A percentile compares a stretch with the other conserved stretches of the same genome.
phyloP scores from a whole-genome alignment of 371 early-diverging fungal genomes.

The Syncephalastrum racemosum region DNA sequence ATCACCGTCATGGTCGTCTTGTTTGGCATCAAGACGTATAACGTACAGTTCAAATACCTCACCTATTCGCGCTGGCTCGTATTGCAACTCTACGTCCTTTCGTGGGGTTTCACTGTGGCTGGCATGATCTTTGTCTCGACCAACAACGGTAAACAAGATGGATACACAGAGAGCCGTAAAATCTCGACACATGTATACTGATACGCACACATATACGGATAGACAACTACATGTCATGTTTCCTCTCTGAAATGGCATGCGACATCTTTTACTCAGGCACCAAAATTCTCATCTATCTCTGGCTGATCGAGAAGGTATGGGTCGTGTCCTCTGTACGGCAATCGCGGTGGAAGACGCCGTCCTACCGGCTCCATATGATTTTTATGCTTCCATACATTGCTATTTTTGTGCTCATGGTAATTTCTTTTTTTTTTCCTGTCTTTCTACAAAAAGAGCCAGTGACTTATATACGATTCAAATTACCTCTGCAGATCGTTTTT shows the following conservation, averaged over 20 bases:
- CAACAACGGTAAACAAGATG: constrained; percentile 35
- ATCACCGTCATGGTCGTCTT: constrained; percentile 38
- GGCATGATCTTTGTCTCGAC: constrained; percentile 46
- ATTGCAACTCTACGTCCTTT: constrained; percentile 33
- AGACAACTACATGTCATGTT: constrained; percentile 30
- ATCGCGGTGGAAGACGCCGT: constrained; percentile 29
- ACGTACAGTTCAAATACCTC: constrained; percentile 29
- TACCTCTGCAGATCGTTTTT: constrained; percentile 30
- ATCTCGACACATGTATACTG: neutral
- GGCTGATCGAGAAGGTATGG: constrained; percentile 38
- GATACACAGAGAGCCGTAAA: neutral
- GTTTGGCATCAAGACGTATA: constrained; percentile 48
- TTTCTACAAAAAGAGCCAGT: neutral
- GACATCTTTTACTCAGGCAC: constrained; percentile 32
- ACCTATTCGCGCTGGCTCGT: constrained; percentile 46
- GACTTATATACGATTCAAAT: neutral
- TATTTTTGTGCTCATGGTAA: constrained; percentile 51
- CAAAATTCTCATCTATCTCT: constrained; percentile 30
- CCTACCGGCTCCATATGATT: constrained; percentile 40
- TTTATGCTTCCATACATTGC: constrained; percentile 43
- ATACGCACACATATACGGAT: neutral
- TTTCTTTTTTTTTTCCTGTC: neutral
- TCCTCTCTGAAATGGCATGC: constrained; percentile 28
- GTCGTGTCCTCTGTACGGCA: constrained; percentile 35
- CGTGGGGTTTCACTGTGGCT: constrained; percentile 46